Base-by-base conservation (phyloP, 139 green algal species). In the Chlamydomonas sphaeroides region DNA sequence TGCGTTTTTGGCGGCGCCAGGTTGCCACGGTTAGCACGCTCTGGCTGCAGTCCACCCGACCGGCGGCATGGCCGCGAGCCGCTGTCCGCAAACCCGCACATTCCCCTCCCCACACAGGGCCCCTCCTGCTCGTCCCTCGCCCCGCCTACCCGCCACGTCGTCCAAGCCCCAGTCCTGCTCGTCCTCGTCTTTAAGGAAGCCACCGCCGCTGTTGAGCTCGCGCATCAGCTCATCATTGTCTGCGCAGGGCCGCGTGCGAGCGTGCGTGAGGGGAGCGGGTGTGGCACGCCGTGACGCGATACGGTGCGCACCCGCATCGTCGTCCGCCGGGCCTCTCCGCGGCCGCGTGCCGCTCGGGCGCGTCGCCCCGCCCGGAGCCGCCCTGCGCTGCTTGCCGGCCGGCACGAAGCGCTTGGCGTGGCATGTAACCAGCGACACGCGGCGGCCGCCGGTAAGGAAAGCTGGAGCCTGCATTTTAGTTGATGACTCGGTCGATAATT, bases 151-250 rank as follows among this genome's bases (percentile, higher is more conserved):
- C 48, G 74, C 74, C 20, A 80, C 74, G 30, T 80, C 74, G 20
- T 80, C 74, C 28, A 80, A 32, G 0, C 74, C 74, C 74, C 74
- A 80, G n/a, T 80, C 74, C 41, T 61, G n/a, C 59, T 80, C 74
- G 20, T 80, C 74, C 39, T 80, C 74, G 25, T 80, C 41, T 0
- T 20, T 38, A 15, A 80, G 61, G 59, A 15, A 45, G 10, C 74
- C 74, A 20, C 74, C 57, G 41, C 74, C 74, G 23, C 59, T 61
- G 61, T 80, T 80, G 30, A 80, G 74, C 59, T 80, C 74, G 3
- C n/a, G 39, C 30, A 80, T n/a, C 17, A 80, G 42, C 21, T 80
- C 74, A 30, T 80, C 73, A 5, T 10, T 15, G 14, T 33, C 74
- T 70, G 74, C 30, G 30, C 5, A 18, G 53, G 53, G 26, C 26